Percentiles rank a stretch among this genome's conserved stretches.
phyloP scores from a whole-genome alignment of 305 asterid genomes.

The Fraxinus greggii region DNA sequence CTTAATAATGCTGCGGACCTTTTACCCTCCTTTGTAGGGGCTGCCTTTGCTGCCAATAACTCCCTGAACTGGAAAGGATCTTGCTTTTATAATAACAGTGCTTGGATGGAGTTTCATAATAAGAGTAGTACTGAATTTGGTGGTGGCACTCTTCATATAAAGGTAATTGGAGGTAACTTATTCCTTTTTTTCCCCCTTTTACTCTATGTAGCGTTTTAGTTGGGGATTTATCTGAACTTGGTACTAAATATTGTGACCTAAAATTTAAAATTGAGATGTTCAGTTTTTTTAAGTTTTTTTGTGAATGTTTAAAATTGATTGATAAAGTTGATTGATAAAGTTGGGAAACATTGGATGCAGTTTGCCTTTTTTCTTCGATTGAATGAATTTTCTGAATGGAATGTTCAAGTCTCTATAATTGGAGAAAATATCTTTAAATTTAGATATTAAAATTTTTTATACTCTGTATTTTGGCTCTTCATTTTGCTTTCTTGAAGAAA shows the following conservation, averaged over 20 bases:
- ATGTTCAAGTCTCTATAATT: background rate
- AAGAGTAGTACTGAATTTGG: constrained; percentile 63
- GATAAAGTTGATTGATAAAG: background rate
- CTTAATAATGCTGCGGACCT: constrained; percentile 71
- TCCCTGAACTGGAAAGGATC: constrained; percentile 79
- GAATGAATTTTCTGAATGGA: background rate
- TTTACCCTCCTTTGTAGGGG: constrained; percentile 79
- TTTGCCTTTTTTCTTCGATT: background rate
- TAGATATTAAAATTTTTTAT: background rate
- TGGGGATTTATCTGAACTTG: background rate
- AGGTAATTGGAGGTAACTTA: constrained; percentile 38
- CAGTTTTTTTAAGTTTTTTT: background rate
- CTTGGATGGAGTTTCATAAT: constrained; percentile 83
- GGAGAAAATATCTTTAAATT: background rate
- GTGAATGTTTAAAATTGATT: constrained; percentile 7
- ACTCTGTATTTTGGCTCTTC: background rate
- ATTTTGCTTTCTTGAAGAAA: background rate
- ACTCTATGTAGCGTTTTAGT: background rate
- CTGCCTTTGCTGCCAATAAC: constrained; percentile 39
- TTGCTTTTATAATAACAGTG: constrained; percentile 71
- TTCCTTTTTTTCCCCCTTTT: background rate
- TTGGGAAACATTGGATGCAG: background rate
- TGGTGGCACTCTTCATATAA: constrained; percentile 88
- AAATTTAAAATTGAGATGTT: constrained; percentile 1
- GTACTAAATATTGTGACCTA: constrained; percentile 1